Percentiles rank a stretch among this genome's conserved stretches.
phyloP scores from a whole-genome alignment of 768 basidiomycete genomes.

The Rhodotorula graminis region DNA sequence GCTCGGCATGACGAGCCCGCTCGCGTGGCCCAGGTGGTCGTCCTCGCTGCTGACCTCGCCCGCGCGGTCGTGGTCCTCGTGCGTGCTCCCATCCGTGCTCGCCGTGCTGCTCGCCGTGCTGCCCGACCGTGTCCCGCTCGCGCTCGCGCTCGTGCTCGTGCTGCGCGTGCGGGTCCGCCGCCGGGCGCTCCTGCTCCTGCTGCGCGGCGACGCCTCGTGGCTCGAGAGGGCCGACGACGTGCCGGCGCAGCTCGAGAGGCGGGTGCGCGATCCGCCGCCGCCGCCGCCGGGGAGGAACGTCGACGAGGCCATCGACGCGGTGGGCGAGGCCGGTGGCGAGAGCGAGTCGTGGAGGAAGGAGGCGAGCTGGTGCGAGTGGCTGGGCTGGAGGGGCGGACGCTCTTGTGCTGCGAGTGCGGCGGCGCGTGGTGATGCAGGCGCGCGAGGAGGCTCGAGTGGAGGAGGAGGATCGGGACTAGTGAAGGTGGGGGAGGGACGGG shows the following conservation, averaged over 20 bases:
- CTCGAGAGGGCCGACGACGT: neutral
- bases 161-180: neutral
- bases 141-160: neutral
- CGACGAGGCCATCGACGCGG: neutral
- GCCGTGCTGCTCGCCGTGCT: slow-evolving; percentile 24
- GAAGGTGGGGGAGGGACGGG: neutral
- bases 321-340: slow-evolving; percentile 15
- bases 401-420: neutral
- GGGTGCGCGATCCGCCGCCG: slow-evolving; percentile 9
- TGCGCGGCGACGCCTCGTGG: neutral
- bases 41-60: slow-evolving; percentile 10
- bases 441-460: neutral
- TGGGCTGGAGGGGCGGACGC: neutral
- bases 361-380: neutral
- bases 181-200: neutral
- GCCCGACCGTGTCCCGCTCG: neutral
- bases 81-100: slow-evolving; percentile 24
- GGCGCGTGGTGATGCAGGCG: neutral
- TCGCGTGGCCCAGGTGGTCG: neutral
- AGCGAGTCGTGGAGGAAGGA: slow-evolving; percentile 9
- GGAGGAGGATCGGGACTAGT: too few relatives aligned
- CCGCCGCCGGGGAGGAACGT: too few relatives aligned
- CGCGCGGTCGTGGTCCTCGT: neutral
- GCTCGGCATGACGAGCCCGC: slow-evolving; percentile 30
- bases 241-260: neutral